Base-by-base conservation (phyloP, 768 basidiomycete genomes). In the Hygrophorus russula region DNA sequence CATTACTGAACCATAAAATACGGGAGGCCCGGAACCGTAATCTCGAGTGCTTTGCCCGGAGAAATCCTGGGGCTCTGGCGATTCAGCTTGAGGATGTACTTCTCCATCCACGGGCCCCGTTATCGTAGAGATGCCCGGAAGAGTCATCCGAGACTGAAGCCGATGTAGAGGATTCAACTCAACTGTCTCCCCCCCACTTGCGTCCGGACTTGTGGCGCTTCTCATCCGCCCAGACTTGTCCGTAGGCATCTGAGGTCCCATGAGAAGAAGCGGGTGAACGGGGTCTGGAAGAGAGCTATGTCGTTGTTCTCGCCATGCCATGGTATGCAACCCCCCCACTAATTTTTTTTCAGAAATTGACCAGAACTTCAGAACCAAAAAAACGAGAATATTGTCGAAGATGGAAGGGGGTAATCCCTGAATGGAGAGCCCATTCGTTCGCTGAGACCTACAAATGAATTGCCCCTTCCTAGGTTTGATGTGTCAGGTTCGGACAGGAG, bases 201-300 rank as follows among this genome's bases (percentile, higher is more conserved):
- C 24, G 24, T 24, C 24, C 24, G 24, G 24, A 24, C 24, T 24
- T 3, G 24, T 24, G 24, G 24, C 3, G 13, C n/a, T 35, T 13
- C 17, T 17, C 10, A 17, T 3, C 9, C 33, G 3, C 33, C 4
- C 5, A 39, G 12, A 15, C 13, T 3, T 15, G 4, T 13, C 37
- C 37, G n/a, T 12, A 32, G 52, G 58, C 36, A 55, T 56, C 49
- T 63, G 66, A 5, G 69, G 69, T 5, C 64, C 49, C 41, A 48
- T 57, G 50, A 60, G 66, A 38, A 76, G 66, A 49, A 68, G 70
- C n/a, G 68, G 67, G 45, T 66, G 67, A 32, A 78, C 65, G 47
- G 65, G 70, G 47, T 60, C 63, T 30, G 76, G 76, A 13, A 78
- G 66, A 24, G 71, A 71, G 62, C 72, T 75, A 47, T 65, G 61